Conservation (phyloP, 2,329 filamentous ascomycete species). For the Pseudovirgaria hyperparasitica region DNA sequence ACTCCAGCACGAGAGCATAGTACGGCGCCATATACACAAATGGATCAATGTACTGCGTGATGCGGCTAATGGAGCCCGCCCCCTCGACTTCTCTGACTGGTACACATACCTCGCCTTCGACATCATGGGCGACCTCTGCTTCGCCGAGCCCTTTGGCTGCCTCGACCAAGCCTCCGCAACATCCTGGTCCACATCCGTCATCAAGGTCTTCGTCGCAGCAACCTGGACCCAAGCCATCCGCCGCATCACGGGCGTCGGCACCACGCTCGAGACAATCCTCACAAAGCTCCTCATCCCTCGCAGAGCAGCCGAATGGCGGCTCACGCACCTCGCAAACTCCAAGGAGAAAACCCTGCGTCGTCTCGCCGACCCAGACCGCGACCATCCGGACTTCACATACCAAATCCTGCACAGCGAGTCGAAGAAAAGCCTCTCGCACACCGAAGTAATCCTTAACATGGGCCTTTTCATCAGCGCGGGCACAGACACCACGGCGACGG, state of each 20-base stretch:
- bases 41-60: no score
- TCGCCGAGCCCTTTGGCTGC: no score
- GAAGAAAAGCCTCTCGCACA: slow-evolving; percentile 20
- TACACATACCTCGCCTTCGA: no score
- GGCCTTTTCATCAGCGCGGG: slow-evolving; percentile 18
- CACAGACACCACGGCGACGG: slow-evolving; percentile 15
- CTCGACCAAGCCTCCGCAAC: slow-evolving; percentile 1
- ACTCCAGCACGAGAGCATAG: slow-evolving; percentile 26
- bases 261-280: slow-evolving; percentile 3
- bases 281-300: slow-evolving; percentile 3
- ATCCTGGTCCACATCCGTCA: slow-evolving; percentile 5
- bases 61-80: no score
- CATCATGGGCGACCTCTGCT: no score
- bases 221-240: slow-evolving; percentile 5
- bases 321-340: slow-evolving; percentile 15
- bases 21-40: no score
- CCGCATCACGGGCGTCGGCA: slow-evolving; percentile 4
- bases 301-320: slow-evolving; percentile 10
- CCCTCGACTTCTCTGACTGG: no score
- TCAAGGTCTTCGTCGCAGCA: slow-evolving; percentile 6
- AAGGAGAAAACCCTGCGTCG: slow-evolving; percentile 17
- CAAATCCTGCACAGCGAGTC: slow-evolving; percentile 19
- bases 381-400: slow-evolving; percentile 23
- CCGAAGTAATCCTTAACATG: slow-evolving; percentile 20
- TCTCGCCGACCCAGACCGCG: slow-evolving; percentile 14